Evolutionary conservation across 768 basidiomycete species (phyloP).

Genomic region (Russula compacta): DNA sequence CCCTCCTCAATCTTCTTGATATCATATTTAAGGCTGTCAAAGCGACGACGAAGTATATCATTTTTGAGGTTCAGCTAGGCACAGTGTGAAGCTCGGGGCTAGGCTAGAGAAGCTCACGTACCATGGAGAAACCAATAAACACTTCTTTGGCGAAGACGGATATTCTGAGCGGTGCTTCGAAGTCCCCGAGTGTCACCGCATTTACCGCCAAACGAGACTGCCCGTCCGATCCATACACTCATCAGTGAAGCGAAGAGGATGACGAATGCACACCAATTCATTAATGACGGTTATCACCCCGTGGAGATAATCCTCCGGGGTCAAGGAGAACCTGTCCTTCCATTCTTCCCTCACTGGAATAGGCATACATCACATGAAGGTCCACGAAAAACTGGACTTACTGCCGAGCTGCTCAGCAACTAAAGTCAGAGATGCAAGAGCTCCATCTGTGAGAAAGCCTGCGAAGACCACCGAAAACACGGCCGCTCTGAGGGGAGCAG

Average conservation of each 20-base stretch:
- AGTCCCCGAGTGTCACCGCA: slow-evolving; percentile 73
- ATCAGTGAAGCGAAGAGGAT: not conserved
- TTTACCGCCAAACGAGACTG: slow-evolving; percentile 77
- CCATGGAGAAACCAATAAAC: slow-evolving; percentile 81
- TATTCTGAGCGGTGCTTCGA: slow-evolving; percentile 69
- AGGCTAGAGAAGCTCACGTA: slow-evolving; percentile 24
- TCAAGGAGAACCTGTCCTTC: slow-evolving; percentile 52
- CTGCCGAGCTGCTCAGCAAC: slow-evolving; percentile 54
- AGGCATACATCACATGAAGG: not conserved
- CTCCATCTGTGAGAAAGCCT: slow-evolving; percentile 52
- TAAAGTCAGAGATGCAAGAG: slow-evolving; percentile 47
- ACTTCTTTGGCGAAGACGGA: slow-evolving; percentile 74
- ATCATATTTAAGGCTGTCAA: slow-evolving; percentile 79
- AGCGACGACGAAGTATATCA: slow-evolving; percentile 62
- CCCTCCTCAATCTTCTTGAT: slow-evolving; percentile 88
- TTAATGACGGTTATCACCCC: slow-evolving; percentile 71
- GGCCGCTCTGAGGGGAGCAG: slow-evolving; percentile 53
- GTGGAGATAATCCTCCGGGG: slow-evolving; percentile 76
- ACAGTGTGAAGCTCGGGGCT: not conserved
- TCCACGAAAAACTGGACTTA: slow-evolving; percentile 30
- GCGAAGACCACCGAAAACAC: slow-evolving; percentile 59
- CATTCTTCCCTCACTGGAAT: slow-evolving; percentile 56
- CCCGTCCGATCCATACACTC: not conserved
- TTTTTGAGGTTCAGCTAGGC: slow-evolving; percentile 73
- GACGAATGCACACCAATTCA: slow-evolving; percentile 49